phyloP scores from a whole-genome alignment of 164 flowering plant species.

The Protea cynaroides region DNA sequence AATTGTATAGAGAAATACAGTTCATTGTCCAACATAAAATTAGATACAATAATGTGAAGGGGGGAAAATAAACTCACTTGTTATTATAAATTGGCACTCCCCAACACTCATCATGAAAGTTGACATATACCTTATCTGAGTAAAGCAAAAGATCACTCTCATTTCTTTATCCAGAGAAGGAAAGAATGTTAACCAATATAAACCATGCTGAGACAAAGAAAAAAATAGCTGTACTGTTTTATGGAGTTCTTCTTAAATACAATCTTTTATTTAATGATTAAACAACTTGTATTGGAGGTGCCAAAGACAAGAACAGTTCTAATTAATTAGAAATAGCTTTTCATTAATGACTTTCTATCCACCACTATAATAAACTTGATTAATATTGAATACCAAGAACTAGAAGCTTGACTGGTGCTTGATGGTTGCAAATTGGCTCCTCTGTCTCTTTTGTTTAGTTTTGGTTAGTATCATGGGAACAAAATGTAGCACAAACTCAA shows the following conservation, averaged over 20 bases:
- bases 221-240: too few species aligned
- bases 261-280: too few species aligned
- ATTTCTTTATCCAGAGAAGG: not conserved
- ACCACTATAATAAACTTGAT: not conserved
- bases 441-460: too few species aligned
- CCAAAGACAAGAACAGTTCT: not conserved
- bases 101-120: slow-evolving; percentile 82
- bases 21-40: not conserved
- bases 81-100: slow-evolving; percentile 89
- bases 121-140: slow-evolving; percentile 62
- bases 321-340: not conserved
- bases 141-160: not conserved
- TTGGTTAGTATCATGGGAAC: too few species aligned
- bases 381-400: not conserved
- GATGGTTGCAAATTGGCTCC: too few species aligned
- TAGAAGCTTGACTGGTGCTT: not conserved
- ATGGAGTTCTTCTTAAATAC: too few species aligned
- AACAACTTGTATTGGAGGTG: not conserved
- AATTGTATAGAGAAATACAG: not conserved
- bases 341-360: not conserved
- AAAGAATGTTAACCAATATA: not conserved
- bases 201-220: too few species aligned
- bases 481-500: too few species aligned
- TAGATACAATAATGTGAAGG: not conserved
- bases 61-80: slow-evolving; percentile 35